Evolutionary conservation across 2,329 filamentous ascomycete species (phyloP).

Genomic region (Parafenestella ontariensis): DNA sequence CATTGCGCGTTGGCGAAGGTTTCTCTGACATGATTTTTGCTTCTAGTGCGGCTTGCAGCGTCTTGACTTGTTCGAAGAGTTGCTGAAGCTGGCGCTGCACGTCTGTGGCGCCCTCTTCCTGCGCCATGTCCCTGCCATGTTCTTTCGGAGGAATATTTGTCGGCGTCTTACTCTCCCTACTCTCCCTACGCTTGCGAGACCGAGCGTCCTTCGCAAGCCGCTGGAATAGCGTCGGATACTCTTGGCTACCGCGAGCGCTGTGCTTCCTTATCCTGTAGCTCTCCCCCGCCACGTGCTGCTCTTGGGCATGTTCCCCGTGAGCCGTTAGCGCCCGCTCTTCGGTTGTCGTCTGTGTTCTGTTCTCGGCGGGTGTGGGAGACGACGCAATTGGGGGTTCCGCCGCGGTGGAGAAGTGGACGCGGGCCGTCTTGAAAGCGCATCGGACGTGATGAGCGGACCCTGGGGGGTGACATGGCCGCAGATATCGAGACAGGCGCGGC

Average conservation of each 20-base stretch:
- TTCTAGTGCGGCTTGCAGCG: no score
- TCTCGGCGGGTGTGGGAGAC: neutral
- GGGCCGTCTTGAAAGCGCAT: conserved; percentile 29
- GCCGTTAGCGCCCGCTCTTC: neutral
- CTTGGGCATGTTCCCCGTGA: neutral
- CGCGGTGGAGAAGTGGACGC: conserved; percentile 16
- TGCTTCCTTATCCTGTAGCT: neutral
- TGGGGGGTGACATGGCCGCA: conserved; percentile 53
- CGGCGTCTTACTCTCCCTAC: no score
- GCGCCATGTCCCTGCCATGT: no score
- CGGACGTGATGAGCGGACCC: conserved; percentile 49
- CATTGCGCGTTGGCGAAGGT: no score
- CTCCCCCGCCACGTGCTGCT: no score
- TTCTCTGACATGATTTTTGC: no score
- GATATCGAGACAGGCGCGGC: conserved; percentile 51
- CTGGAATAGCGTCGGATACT: conserved; percentile 17
- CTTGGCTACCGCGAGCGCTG: neutral
- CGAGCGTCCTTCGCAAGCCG: conserved; percentile 2
- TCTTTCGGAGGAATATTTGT: no score
- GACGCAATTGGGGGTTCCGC: neutral
- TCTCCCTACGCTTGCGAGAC: no score
- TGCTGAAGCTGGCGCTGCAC: no score
- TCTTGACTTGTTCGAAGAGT: no score
- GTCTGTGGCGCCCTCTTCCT: no score
- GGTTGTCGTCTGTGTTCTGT: neutral